Base-by-base conservation (phyloP, 2,329 filamentous ascomycete genomes). In the Colletotrichum cuscutae region DNA sequence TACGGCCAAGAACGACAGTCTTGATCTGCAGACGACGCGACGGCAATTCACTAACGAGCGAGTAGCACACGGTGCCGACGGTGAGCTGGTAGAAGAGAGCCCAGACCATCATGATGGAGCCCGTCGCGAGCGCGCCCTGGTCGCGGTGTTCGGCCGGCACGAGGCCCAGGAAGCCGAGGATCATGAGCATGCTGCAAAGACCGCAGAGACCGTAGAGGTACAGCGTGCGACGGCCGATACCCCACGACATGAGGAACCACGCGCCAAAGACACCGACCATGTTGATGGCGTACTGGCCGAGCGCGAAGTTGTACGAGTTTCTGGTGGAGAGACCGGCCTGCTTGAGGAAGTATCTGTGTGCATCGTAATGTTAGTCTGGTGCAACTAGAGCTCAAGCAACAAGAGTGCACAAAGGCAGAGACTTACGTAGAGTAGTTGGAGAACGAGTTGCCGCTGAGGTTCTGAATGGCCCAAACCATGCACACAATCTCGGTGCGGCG, bases 41-140 rank as follows among this genome's bases (percentile, higher is more conserved):
- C 0, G 94, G 95, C 26, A 98, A 83, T 81, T 98, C 95, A 1
- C 93, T 90, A 5, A 98, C 95, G 12, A 98, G 89, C 0, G 94
- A 97, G 84, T 97, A 98, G 82, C 93, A 95, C 8, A 97, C 94
- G 0, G 95, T 97, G 52, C 95, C 95, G 61, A 98, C 95, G 0
- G 94, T 94, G 60, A 96, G 87, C 80, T 98, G 94, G 83, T 97
- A 98, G 77, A 92, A 89, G 58, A 97, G 84, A 1, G 95, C 92
- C 93, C 93, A 97, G 68, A 92, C 82, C 42, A 97, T 86, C 93
- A 98, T 95, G 82, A 98, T 93, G 72, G 89, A 89, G n/a, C 94
- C 94, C 0, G 94, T 97, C 1, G 94, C 94, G 70, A 96, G 85
- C 4, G 93, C 93, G 1, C 88, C 91, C 75, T 90, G 81, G 46